Evolutionary conservation across 2,329 filamentous ascomycete genomes (phyloP).

Genomic region (Colletotrichum brevisporum): DNA sequence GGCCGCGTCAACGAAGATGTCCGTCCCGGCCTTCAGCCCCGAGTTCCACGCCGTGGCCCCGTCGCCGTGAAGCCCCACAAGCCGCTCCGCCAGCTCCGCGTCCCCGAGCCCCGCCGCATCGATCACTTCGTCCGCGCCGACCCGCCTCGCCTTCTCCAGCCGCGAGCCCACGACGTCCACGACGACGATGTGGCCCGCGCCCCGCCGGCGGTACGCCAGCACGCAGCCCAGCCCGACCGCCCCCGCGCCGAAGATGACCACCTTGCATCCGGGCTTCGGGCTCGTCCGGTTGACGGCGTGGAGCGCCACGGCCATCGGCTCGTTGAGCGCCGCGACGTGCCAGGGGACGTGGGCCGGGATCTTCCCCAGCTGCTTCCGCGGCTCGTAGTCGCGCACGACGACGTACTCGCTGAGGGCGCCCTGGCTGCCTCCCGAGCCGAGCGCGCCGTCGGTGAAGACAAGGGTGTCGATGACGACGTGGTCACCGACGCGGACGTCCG

Average conservation of each 20-base stretch:
- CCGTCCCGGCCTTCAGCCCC: neutral
- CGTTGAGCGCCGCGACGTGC: slow-evolving; percentile 24
- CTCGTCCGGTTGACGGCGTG: slow-evolving; percentile 11
- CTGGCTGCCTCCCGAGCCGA: slow-evolving; percentile 11
- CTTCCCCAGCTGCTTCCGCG: slow-evolving; percentile 11
- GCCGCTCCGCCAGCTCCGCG: neutral
- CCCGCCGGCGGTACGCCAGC: slow-evolving; percentile 15
- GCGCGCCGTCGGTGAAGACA: slow-evolving; percentile 2
- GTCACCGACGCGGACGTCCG: slow-evolving; percentile 13
- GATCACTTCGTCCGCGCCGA: slow-evolving; percentile 14
- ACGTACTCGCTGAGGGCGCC: slow-evolving; percentile 25
- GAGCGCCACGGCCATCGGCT: slow-evolving; percentile 25
- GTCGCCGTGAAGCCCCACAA: slow-evolving; percentile 7
- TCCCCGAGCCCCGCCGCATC: neutral
- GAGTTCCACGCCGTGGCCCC: slow-evolving; percentile 7
- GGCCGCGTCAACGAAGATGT: slow-evolving; percentile 20
- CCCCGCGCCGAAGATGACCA: slow-evolving; percentile 19
- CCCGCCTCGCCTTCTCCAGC: slow-evolving; percentile 10
- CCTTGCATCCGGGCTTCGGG: slow-evolving; percentile 5
- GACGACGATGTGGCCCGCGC: slow-evolving; percentile 10
- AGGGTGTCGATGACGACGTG: slow-evolving; percentile 19
- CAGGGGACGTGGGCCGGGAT: neutral
- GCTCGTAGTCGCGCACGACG: slow-evolving; percentile 14
- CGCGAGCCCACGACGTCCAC: slow-evolving; percentile 9
- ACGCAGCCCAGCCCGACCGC: slow-evolving; percentile 13